Evolutionary conservation across 1,284 basidiomycete genomes (phyloP).

Genomic region (Boletus semigastroideus): DNA sequence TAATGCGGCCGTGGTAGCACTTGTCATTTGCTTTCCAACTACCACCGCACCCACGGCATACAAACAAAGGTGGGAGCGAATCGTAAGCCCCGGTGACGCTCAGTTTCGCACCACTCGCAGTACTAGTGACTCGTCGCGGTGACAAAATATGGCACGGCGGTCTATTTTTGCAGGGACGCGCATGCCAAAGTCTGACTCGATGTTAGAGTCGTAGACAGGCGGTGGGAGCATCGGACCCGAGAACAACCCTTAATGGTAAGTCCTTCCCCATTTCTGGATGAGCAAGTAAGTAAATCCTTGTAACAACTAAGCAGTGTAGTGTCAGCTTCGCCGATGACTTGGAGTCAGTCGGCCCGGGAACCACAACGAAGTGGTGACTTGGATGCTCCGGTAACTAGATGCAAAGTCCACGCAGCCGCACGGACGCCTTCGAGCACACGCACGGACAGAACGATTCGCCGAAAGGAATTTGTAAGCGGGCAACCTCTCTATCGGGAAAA

Average conservation of each 20-base stretch:
- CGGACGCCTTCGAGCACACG: neutral
- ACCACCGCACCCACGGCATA: too few species aligned
- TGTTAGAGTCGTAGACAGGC: neutral
- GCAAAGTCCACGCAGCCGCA: neutral
- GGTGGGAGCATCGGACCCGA: neutral
- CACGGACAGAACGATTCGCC: neutral
- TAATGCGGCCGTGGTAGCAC: too few species aligned
- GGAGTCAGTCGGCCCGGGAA: neutral
- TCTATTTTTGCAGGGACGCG: neutral
- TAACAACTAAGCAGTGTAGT: neutral
- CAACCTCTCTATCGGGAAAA: neutral
- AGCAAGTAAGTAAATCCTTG: neutral
- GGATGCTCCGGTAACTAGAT: neutral
- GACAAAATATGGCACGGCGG: neutral
- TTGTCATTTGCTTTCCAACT: too few species aligned
- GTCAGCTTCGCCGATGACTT: neutral
- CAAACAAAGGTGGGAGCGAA: neutral
- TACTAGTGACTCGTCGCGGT: neutral
- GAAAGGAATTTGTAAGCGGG: slow-evolving; percentile 19
- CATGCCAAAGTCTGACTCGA: neutral
- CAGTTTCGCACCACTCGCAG: neutral
- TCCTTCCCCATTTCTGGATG: neutral
- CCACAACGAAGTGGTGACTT: neutral
- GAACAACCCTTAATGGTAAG: too few species aligned
- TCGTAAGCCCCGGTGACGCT: neutral